Evolutionary conservation across 192 early-diverging fungal species (phyloP), one percentile per base, ranked within the genome.

Genomic region (Umbelopsis sp.): DNA sequence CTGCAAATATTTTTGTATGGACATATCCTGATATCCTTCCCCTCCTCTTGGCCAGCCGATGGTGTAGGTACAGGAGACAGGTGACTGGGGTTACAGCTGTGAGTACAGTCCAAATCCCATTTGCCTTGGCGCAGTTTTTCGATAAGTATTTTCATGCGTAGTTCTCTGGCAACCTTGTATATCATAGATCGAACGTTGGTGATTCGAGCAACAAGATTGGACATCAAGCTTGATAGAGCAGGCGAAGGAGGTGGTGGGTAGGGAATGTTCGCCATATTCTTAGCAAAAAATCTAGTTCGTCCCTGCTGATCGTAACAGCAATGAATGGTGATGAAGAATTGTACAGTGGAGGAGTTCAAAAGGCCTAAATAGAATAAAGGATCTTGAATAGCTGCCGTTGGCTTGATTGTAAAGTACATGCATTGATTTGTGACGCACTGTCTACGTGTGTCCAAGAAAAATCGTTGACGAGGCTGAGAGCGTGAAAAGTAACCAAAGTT

Each of bases 301-400:
- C 87, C 85, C 66, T 88, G 85, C 41, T 84, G 85, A 38, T 88
- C 85, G 38, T 86, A 88, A 56, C 79, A 83, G 44, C 87, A 88
- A 50, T 74, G 73, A 8, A 77, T 77, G 5, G 73, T 68, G 16
- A 84, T 72, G 69, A 86, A 82, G 38, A 80, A 81, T 66, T 86
- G 85, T 26, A 84, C 73, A 0, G 81, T 82, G 8, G 77, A 84
- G 6, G 85, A 86, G 68, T 86, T 86, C 16, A 86, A 72, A 10
- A 86, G 26, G 0, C 81, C 82, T 9, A 84, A 65, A 53, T 84
- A 86, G 59, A 79, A 88, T 3, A 81, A 36, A 6, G 77, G 44
- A 20, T 62, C 56, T 44, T 65, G 59, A n/a, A 76, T 32, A 16
- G 53, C 24, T 0, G 78, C 34, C 6, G 68, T 70, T 1, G 59